Base-by-base conservation (phyloP, 108 stramenopile species). In the Chaetoceros muelleri region DNA sequence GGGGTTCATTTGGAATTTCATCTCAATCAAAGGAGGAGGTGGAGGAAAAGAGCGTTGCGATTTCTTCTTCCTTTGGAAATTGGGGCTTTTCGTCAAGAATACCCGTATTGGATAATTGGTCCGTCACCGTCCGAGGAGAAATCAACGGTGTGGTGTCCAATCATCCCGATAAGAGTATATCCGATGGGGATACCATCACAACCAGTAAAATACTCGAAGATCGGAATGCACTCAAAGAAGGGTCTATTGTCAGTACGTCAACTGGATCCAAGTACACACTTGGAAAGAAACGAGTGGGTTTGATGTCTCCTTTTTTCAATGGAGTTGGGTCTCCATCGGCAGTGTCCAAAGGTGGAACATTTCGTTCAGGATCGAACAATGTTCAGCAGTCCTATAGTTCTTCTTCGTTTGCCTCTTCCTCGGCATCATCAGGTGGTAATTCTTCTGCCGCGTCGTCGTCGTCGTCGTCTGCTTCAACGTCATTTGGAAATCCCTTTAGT, bases 231-330 rank as follows among this genome's bases (percentile, higher is more conserved):
- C 76, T 76, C 2, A 54, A 28, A 10, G 61, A 65, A 46, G 62
- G 61, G 22, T 69, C 57, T 30, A 59, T 80, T 24, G 81, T 93
- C 17, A 66, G 65, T 26, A 93, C 90, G 0, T 56, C 56, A 24
- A 76, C 79, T 24, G 90, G 90, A 30, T 81, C 81, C 17, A 80
- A 70, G 51, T 93, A 93, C 64, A 75, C 64, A 65, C 58, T 93
- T 2, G 84, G 80, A 1, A 48, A 52, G 26, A 26, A 66, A 46
- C 2, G 25, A 30, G 8, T 27, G 45, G 60, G 24, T 40, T 2
- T 29, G 5, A 51, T 48, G 46, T 57, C 69, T 13, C 29, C 60
- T 23, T 21, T 28, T 19, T 10, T 47, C 20, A 34, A 25, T 31
- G 52, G 48, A 55, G 46, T 50, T 10, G 22, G 8, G 16, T 21